phyloP scores from a whole-genome alignment of 2,329 filamentous ascomycete species.

The Intubia oerlemansii region DNA sequence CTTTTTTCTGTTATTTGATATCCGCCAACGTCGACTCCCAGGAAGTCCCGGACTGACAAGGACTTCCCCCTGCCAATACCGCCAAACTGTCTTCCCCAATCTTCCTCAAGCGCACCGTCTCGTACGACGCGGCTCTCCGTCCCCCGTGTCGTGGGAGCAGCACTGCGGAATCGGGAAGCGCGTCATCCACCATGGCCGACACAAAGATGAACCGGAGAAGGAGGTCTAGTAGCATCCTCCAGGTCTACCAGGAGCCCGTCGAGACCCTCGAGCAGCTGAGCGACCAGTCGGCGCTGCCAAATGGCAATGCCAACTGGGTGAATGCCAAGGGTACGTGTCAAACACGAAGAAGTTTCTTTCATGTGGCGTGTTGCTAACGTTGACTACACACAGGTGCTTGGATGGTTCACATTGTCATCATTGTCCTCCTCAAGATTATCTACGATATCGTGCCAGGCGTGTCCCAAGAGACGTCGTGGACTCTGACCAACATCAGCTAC shows the following conservation, averaged over 20 bases:
- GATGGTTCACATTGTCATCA: conserved; percentile 92
- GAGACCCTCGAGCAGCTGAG: conserved; percentile 96
- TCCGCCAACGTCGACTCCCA: too few relatives aligned
- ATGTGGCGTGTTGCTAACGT: too few relatives aligned
- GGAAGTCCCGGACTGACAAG: too few relatives aligned
- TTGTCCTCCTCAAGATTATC: conserved; percentile 78
- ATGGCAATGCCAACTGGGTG: conserved; percentile 96
- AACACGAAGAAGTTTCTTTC: background rate
- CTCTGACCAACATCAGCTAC: conserved; percentile 94
- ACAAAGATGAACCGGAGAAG: conserved; percentile 57
- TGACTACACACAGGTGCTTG: conserved; percentile 58
- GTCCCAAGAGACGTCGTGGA: conserved; percentile 97
- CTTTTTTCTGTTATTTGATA: too few relatives aligned
- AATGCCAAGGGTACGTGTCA: conserved; percentile 78
- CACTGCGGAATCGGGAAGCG: conserved; percentile 3
- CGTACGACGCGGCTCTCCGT: conserved; percentile 68
- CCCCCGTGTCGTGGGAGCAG: conserved; percentile 37
- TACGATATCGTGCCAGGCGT: conserved; percentile 93
- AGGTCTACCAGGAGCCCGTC: conserved; percentile 87
- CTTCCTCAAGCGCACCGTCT: conserved; percentile 73
- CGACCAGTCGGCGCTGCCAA: conserved; percentile 85
- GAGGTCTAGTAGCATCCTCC: conserved; percentile 81
- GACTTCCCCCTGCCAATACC: conserved; percentile 39
- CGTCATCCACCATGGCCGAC: conserved; percentile 30
- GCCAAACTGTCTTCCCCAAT: conserved; percentile 89